Percentiles rank a stretch among this genome's conserved stretches.
Conservation (phyloP, 345 rosid genomes). For the Dipteronia dyeriana region DNA sequence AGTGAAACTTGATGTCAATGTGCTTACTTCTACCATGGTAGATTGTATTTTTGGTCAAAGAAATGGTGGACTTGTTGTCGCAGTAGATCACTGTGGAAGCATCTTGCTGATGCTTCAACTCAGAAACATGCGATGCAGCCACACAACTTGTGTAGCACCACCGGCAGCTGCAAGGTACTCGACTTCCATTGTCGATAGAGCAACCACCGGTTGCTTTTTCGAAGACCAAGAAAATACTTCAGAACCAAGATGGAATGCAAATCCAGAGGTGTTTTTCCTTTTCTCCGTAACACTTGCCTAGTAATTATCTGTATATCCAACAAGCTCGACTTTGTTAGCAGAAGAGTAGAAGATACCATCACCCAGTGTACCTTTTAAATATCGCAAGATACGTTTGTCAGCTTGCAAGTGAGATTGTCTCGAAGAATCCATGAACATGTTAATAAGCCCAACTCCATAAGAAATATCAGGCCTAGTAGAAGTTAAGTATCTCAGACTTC, state of each 20-base stretch:
- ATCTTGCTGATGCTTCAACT: too few relatives aligned
- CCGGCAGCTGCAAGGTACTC: neutral
- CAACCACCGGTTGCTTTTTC: slow-evolving; percentile 7
- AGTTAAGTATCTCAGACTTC: neutral
- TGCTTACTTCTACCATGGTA: too few relatives aligned
- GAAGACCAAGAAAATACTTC: neutral
- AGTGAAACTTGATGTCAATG: too few relatives aligned
- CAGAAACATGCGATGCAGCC: too few relatives aligned
- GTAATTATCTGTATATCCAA: neutral
- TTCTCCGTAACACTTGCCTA: neutral
- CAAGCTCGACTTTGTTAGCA: neutral
- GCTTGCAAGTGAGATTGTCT: slow-evolving; percentile 3
- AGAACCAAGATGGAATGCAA: slow-evolving; percentile 4
- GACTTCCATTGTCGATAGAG: too few relatives aligned
- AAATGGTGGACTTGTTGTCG: too few relatives aligned
- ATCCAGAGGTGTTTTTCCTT: neutral
- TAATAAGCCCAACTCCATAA: slow-evolving; percentile 1
- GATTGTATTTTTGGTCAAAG: too few relatives aligned
- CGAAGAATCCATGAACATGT: slow-evolving; percentile 9
- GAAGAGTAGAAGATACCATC: neutral
- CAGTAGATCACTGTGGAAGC: too few relatives aligned
- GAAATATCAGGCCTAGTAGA: slow-evolving; percentile 2
- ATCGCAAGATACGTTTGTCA: neutral
- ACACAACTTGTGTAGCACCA: neutral
- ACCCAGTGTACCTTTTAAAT: neutral